These are phyloP conservation scores for Solanum pennellii DNA, from an alignment of 257 asterid genomes.

Conservation along the genomic window DNA sequence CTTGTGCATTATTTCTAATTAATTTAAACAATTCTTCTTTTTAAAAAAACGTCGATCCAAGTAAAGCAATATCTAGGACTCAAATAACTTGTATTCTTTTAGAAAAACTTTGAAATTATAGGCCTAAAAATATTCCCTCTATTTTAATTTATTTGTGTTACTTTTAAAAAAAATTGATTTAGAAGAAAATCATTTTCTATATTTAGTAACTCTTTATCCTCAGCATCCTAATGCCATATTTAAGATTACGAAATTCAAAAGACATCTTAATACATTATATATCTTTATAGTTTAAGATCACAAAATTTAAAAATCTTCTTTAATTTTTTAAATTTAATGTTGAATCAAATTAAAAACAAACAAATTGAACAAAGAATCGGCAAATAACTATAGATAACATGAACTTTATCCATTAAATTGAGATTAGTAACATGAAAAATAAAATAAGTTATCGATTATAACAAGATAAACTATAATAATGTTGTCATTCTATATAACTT, in stretches of 20 bases:
- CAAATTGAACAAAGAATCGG: accelerated
- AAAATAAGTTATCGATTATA: not conserved
- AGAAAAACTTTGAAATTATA: accelerated
- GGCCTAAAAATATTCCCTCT: accelerated
- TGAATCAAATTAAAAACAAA: not conserved
- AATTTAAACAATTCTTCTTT: not conserved
- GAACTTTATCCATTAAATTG: not conserved
- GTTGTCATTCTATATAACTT: not conserved
- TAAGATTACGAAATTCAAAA: not conserved
- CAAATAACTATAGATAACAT: not conserved
- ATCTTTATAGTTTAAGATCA: no score
- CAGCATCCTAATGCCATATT: not conserved
- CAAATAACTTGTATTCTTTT: not conserved
- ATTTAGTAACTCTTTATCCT: no score
- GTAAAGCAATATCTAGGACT: not conserved
- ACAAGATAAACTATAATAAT: not conserved
- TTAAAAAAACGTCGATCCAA: not conserved
- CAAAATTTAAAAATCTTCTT: not conserved
- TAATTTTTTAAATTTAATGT: not conserved
- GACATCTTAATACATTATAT: not conserved
- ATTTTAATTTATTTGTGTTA: not conserved
- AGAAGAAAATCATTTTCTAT: no score
- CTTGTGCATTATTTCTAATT: no score
- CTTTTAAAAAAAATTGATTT: no score
- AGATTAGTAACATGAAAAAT: not conserved